Percentiles rank a stretch among this genome's conserved stretches.
Conservation (phyloP, 495 filamentous ascomycete species). For the Ascodesmis nigricans region DNA sequence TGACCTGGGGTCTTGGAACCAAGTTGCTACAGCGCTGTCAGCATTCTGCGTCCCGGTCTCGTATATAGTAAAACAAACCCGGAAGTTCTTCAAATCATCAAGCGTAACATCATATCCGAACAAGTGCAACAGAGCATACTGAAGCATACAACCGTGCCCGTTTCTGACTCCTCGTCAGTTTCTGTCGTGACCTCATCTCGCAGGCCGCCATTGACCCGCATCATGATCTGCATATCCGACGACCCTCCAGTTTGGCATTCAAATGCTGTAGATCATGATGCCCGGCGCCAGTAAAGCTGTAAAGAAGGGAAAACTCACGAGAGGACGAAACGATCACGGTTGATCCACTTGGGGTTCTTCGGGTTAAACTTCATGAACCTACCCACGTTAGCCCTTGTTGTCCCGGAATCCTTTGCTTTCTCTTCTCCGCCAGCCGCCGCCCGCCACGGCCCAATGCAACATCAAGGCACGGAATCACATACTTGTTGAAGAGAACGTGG, state of each 20-base stretch:
- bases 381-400: too few relatives aligned
- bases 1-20: slow-evolving; percentile 69
- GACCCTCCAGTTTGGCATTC: too few relatives aligned
- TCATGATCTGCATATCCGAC: too few relatives aligned
- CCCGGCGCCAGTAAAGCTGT: too few relatives aligned
- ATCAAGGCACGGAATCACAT: background rate
- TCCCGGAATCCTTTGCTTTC: too few relatives aligned
- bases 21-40: slow-evolving; percentile 8
- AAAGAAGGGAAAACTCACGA: too few relatives aligned
- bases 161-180: too few relatives aligned
- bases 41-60: background rate
- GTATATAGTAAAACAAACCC: slow-evolving; percentile 36
- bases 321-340: slow-evolving; percentile 95
- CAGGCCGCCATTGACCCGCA: too few relatives aligned
- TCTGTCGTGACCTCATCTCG: too few relatives aligned
- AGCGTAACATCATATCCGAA: slow-evolving; percentile 72
- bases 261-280: too few relatives aligned
- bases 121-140: slow-evolving; percentile 93
- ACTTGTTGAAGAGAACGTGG: slow-evolving; percentile 92
- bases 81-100: slow-evolving; percentile 87
- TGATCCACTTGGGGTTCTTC: slow-evolving; percentile 89
- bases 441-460: background rate
- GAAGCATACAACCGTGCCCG: slow-evolving; percentile 97
- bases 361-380: slow-evolving; percentile 96
- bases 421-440: background rate